Conservation (phyloP, 768 basidiomycete genomes). For the Polyporus arcularius region DNA sequence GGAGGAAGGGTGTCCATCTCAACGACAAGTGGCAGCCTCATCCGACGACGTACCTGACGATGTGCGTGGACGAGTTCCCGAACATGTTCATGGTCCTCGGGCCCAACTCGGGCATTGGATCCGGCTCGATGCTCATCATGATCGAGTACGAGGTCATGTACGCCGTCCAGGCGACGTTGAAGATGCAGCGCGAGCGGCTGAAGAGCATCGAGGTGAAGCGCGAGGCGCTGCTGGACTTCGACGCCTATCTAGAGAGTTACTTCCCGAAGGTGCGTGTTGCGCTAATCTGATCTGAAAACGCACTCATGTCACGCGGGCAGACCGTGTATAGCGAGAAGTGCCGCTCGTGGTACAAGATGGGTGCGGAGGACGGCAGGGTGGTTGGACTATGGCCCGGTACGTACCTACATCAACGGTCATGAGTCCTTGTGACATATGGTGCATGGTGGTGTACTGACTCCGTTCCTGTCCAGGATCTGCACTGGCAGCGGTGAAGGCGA, state of each 20-base stretch:
- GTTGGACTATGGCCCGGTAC: conserved; percentile 61
- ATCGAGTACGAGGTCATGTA: conserved; percentile 62
- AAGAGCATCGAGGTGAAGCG: conserved; percentile 61
- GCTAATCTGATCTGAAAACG: no score
- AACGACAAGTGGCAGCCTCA: conserved; percentile 56
- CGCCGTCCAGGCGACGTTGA: conserved; percentile 52
- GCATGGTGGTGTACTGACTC: conserved; percentile 41
- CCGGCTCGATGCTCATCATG: conserved; percentile 55
- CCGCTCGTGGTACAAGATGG: conserved; percentile 62
- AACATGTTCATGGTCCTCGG: conserved; percentile 63
- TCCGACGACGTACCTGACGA: conserved; percentile 57
- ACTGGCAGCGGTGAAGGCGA: conserved; percentile 34
- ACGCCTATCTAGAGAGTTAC: conserved; percentile 57
- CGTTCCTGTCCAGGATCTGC: conserved; percentile 33
- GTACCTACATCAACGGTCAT: neutral
- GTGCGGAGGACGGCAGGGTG: conserved; percentile 55
- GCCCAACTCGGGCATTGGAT: conserved; percentile 57
- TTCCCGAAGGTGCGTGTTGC: conserved; percentile 42
- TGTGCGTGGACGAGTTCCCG: conserved; percentile 69
- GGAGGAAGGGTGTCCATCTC: conserved; percentile 52
- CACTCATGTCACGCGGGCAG: conserved; percentile 26
- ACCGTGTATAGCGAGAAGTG: conserved; percentile 61
- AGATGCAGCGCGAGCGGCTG: conserved; percentile 63
- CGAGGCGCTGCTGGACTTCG: conserved; percentile 63
- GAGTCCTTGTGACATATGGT: no score